Percentiles rank a stretch among this genome's conserved stretches.
These are phyloP conservation scores for Pichia scutulata DNA, from an alignment of 805 yeast genomes.

Conservation along the genomic window DNA sequence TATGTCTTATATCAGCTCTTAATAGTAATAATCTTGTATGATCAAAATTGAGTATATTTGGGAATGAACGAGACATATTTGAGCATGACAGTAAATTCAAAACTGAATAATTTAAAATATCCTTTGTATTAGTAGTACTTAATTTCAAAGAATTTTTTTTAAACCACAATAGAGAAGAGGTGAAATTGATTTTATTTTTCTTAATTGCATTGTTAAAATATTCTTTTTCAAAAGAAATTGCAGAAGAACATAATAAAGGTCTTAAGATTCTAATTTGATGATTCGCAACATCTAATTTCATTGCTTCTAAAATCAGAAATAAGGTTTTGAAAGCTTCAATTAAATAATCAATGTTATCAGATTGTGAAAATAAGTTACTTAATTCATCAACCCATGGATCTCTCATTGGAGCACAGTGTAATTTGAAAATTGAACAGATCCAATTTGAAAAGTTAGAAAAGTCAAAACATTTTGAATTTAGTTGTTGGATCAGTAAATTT, in stretches of 20 bases:
- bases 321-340: conserved; percentile 72
- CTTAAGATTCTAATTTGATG: conserved; percentile 84
- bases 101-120: conserved; percentile 43
- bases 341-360: conserved; percentile 36
- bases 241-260: conserved; percentile 78
- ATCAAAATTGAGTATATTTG: conserved; percentile 77
- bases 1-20: conserved; percentile 79
- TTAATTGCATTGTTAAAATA: conserved; percentile 51
- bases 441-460: conserved; percentile 64
- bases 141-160: conserved; percentile 26
- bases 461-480: conserved; percentile 62
- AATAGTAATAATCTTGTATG: conserved; percentile 69
- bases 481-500: conserved; percentile 67
- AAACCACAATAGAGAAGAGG: conserved; percentile 63
- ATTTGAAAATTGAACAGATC: conserved; percentile 71
- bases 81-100: conserved; percentile 66
- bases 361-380: conserved; percentile 49
- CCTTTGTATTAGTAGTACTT: conserved; percentile 16
- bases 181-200: conserved; percentile 52
- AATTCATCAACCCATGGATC: conserved; percentile 84
- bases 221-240: conserved; percentile 82
- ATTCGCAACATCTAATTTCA: conserved; percentile 92
- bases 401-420: conserved; percentile 94
- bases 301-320: conserved; percentile 81
- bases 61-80: conserved; percentile 75